Base-by-base conservation (phyloP, 345 rosid species). In the Rhodamnia argentea region DNA sequence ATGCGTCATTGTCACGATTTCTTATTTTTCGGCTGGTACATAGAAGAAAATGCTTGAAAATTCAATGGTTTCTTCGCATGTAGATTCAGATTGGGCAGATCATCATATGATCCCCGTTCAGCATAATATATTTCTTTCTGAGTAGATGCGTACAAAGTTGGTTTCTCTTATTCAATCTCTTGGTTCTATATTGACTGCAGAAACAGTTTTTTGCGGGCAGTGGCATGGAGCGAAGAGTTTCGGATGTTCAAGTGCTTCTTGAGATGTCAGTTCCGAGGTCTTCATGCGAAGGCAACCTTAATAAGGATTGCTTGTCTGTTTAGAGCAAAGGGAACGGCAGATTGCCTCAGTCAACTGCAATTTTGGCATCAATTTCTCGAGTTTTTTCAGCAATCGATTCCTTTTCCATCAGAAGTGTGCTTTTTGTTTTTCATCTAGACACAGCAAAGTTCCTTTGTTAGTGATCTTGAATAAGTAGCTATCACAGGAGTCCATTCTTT, bases 231-330 rank as follows among this genome's bases (percentile, higher is more conserved):
- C 92, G 90, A 83, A 93, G 94, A 88, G 90, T 94, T 88, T 87
- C 95, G 40, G 98, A 92, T 88, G 92, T 97, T 89, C 99, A 94
- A 90, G 94, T 94, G 88, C 87, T 97, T 88, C 95, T 97, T 84
- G 95, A 95, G 89, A 86, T 90, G 85, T 92, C 99, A 42, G 87
- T 97, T 87, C 95, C 95, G 92, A 92, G 96, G 89, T 96, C 99
- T 64, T 97, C 98, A 85, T 96, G 98, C 86, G 94, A 95, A 89
- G 87, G 64, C 83, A 95, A 97, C 88, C 90, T 78, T 84, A 91
- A 92, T 88, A 94, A 94, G 87, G 92, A 96, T 89, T 92, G 96
- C 88, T 86, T 97, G 88, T 94, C 87, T 92, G 91, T 96, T 86
- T 94, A 92, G 90, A 89, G 88, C 75, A 94, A 92, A 90, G 91